phyloP scores from a whole-genome alignment of 1,139 yeast species.

The Meyerozyma smithsonii region DNA sequence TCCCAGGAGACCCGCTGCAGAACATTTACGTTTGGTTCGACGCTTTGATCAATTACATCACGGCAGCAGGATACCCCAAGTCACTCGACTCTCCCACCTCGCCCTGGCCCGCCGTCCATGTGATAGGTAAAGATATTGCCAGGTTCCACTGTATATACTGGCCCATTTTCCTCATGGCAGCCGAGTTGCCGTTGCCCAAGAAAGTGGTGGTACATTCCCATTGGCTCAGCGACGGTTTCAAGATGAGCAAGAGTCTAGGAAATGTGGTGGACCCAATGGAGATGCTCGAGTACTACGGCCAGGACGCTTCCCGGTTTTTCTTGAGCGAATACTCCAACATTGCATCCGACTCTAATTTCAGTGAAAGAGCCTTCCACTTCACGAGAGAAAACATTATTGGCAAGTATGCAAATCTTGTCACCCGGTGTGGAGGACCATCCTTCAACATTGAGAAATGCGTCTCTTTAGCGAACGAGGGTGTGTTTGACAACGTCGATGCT shows the following conservation, averaged over 20 bases:
- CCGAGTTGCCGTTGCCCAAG: conserved; percentile 62
- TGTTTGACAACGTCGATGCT: conserved; percentile 22
- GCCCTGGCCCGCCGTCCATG: conserved; percentile 67
- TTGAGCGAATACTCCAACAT: conserved; percentile 72
- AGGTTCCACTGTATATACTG: conserved; percentile 89
- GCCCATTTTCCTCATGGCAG: conserved; percentile 91
- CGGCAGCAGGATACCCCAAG: conserved; percentile 64
- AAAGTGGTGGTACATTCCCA: conserved; percentile 88
- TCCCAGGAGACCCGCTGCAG: conserved; percentile 76
- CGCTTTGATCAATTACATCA: conserved; percentile 81
- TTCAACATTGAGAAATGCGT: conserved; percentile 56
- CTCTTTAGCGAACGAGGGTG: conserved; percentile 14
- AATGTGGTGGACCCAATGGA: conserved; percentile 92
- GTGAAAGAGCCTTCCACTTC: conserved; percentile 50
- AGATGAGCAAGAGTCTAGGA: conserved; percentile 91
- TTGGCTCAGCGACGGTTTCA: conserved; percentile 85
- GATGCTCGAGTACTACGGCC: conserved; percentile 56
- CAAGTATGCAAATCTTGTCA: conserved; percentile 75
- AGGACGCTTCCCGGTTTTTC: conserved; percentile 73
- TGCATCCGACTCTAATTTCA: conserved; percentile 74
- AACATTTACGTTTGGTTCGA: conserved; percentile 96
- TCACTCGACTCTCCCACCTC: conserved; percentile 11
- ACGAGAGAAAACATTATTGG: conserved; percentile 69
- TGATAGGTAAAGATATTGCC: conserved; percentile 87
- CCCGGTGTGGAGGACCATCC: conserved; percentile 67